These are phyloP conservation scores for Aegilops speltoides DNA, from an alignment of 176 grass and related monocot genomes.

Conservation along the genomic window DNA sequence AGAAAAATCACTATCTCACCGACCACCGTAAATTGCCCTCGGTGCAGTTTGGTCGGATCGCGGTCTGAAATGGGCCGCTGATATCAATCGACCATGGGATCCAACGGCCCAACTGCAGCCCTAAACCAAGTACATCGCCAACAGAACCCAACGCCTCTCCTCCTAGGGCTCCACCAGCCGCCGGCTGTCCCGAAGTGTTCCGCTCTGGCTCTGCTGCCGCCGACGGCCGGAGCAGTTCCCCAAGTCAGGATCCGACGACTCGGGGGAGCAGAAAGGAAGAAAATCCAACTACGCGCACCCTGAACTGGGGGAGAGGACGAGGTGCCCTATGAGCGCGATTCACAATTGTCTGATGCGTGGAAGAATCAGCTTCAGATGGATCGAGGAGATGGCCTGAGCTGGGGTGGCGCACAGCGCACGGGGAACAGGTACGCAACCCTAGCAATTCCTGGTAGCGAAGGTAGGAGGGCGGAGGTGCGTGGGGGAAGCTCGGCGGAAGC, in stretches of 20 bases:
- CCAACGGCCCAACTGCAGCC: not conserved
- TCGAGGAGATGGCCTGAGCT: too few relatives aligned
- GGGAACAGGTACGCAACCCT: not conserved
- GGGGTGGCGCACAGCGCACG: too few relatives aligned
- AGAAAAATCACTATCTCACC: too few relatives aligned
- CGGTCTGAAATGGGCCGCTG: not conserved
- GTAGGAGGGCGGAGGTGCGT: not conserved
- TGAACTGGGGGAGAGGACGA: not conserved
- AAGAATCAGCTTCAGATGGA: too few relatives aligned
- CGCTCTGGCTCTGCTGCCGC: not conserved
- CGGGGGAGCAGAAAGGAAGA: not conserved
- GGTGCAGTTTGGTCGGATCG: not conserved
- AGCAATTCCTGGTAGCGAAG: constrained; percentile 3
- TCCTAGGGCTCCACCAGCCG: not conserved
- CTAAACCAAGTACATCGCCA: not conserved
- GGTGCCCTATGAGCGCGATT: too few relatives aligned
- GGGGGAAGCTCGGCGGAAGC: constrained; percentile 1
- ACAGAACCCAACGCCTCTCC: not conserved
- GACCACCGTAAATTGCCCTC: too few relatives aligned
- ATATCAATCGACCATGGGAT: not conserved
- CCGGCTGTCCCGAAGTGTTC: not conserved
- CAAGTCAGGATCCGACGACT: not conserved
- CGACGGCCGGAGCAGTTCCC: not conserved
- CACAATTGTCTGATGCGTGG: too few relatives aligned
- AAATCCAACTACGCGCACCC: not conserved